Percentiles rank a stretch among this genome's conserved stretches.
phyloP scores from a whole-genome alignment of 306 rosid species.

The Quercus robur region DNA sequence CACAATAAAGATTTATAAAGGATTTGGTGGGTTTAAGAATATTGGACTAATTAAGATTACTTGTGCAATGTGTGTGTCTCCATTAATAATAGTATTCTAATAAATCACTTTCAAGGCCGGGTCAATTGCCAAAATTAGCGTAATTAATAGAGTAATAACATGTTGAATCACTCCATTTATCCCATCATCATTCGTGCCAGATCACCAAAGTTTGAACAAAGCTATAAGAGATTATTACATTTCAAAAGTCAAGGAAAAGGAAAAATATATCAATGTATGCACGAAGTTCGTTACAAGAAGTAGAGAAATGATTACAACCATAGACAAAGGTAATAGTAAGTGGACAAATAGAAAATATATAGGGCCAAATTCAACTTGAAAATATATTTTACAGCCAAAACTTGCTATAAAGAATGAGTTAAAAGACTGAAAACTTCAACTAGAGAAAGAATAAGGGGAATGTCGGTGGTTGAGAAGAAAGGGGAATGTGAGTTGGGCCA shows the following conservation, averaged over 20 bases:
- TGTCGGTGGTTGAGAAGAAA: neutral
- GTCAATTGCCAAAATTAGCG: conserved; percentile 2
- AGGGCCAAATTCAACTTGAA: no score
- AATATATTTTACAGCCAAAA: no score
- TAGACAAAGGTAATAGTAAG: no score
- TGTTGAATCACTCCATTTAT: neutral
- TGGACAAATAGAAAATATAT: no score
- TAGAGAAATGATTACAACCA: no score
- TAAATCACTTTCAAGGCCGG: conserved; percentile 13
- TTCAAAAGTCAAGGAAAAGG: neutral
- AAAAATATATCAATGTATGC: neutral
- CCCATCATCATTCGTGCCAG: neutral
- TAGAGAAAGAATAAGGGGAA: neutral
- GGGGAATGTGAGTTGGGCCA: neutral
- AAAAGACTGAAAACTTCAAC: neutral
- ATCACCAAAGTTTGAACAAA: neutral
- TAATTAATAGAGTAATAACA: neutral
- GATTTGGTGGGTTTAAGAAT: conserved; percentile 22
- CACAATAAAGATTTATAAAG: conserved; percentile 2
- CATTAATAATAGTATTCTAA: neutral
- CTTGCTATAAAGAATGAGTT: neutral
- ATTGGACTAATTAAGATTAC: conserved; percentile 6
- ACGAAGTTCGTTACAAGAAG: neutral
- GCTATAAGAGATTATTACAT: neutral
- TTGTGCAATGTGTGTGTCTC: conserved; percentile 6